Base-by-base conservation (phyloP, 257 asterid genomes). In the Solanum virginianum region DNA sequence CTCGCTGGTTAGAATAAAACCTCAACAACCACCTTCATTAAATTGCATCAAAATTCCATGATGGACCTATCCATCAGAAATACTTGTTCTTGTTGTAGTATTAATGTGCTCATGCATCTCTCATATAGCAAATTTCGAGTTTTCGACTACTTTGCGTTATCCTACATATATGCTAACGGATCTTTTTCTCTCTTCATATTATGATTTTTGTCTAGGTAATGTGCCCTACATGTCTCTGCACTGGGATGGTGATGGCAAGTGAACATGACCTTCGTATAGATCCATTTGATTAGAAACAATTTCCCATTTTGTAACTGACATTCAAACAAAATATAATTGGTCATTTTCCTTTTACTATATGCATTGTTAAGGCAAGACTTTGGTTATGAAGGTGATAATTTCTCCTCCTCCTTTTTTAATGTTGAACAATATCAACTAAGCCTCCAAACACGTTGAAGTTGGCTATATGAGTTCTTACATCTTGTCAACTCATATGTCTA, bases 171-270 rank as follows among this genome's bases (percentile, higher is more conserved):
- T 39, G 20, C 65, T 65, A 55, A 66, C 51, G 60, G 14, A 32
- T 32, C 36, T 24, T 56, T 56, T 20, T 11, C 56, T 57, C 47
- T 16, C 8, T 53, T 36, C 66, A 53, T 80, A 2, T 69, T 53
- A 59, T 66, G 65, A 22, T 15, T 86, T 43, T 81, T 82, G 24
- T 29, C 74, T 68, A 95, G 98, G 98, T 94, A 57, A 94, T 95
- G 98, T 95, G 98, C 82, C 98, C 98, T 0, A 94, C 99, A 24
- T 96, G 98, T 92, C 90, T 96, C 4, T 93, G 98, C 94, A 96
- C 99, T 0, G 99, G 99, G 86, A 91, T 94, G 98, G 89, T 93
- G 83, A 93, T 96, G 99, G 99, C 99, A 18, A 96, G 98, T 57
- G 99, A 96, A 89, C 98, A 96, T 43, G 98, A 96, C 86, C 98